Conservation (phyloP, 106 monocot genomes). For the Chionographis japonica region DNA sequence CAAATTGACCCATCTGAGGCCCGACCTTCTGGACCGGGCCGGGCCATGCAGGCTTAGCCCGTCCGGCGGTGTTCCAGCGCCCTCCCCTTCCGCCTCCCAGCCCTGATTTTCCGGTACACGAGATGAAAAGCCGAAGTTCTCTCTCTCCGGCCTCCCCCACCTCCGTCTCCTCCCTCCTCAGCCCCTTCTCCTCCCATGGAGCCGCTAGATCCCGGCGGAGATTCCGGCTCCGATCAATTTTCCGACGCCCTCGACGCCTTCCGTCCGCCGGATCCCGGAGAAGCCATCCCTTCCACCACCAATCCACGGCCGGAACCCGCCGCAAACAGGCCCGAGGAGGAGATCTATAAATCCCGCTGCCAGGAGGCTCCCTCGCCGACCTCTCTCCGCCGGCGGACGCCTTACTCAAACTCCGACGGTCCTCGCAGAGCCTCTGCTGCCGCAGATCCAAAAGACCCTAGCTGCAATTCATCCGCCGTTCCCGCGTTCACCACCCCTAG, state of each 20-base stretch:
- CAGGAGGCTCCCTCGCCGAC: not conserved
- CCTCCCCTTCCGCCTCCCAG: no score
- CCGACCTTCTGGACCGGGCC: no score
- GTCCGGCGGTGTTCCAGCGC: no score
- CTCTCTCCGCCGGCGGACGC: conserved; percentile 2
- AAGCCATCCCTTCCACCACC: not conserved
- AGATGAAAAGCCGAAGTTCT: no score
- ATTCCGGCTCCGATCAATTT: conserved; percentile 22
- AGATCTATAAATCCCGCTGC: not conserved
- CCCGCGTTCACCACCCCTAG: not conserved
- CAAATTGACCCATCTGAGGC: no score
- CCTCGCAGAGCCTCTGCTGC: no score
- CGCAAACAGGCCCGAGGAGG: not conserved
- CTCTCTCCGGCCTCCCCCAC: no score
- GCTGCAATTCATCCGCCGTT: not conserved
- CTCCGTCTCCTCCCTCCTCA: not conserved
- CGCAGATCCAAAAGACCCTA: no score
- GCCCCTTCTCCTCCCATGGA: conserved; percentile 14
- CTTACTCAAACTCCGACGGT: not conserved
- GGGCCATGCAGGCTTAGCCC: no score
- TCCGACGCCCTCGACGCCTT: conserved; percentile 40
- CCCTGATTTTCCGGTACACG: no score
- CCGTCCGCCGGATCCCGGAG: conserved; percentile 11
- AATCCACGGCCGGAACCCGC: not conserved
- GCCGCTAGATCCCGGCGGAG: not conserved